Evolutionary conservation across 2,329 filamentous ascomycete genomes (phyloP), one percentile per base, ranked within the genome.

Genomic region (Coleophoma crateriformis): DNA sequence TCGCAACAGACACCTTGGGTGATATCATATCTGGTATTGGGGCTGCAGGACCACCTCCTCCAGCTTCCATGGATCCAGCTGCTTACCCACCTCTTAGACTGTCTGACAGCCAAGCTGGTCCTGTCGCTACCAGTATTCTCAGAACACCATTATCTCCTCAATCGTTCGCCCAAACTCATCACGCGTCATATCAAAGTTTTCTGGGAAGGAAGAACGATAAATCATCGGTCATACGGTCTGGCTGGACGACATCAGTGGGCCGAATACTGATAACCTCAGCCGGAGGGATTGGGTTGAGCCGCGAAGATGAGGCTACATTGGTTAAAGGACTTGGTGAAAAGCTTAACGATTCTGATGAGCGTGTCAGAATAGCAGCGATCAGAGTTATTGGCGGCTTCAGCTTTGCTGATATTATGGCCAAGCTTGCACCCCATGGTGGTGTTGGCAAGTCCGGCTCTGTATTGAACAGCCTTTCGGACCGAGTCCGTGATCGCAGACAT

Each of bases 1-100:
- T 99, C 50, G 92, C 92, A 2, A 95, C 92, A 0, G 90, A 97
- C 67, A 96, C 94, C 0, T 81, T 99, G 37, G 94, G 95, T 47
- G 92, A 97, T 64, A 91, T 99, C 76, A 87, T 95, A 22, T 86
- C 92, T 38, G 92, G 92, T 6, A 95, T 97, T 64, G 92, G 92
- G 45, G 88, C 92, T 53, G 90, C 91, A 53, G 92, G 92, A 0
- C 88, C 89, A 49, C 90, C 91, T 14, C 81, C 87, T 13, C 71
- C 82, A 7, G 80, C 86, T 10, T 68, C 74, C 2, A 77, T 96
- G 62, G 90, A 96, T 61, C 88, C 92, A 12, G 80, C 87, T 19
- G 85, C 87, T 32, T 96, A 95, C 61, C 92, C 92, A n/a, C 85
- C 87, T 4, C 73, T 86, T 44, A 85, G 79, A 53, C 66, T 89